Conservation (phyloP, 257 asterid species). For the Linaria vulgaris region DNA sequence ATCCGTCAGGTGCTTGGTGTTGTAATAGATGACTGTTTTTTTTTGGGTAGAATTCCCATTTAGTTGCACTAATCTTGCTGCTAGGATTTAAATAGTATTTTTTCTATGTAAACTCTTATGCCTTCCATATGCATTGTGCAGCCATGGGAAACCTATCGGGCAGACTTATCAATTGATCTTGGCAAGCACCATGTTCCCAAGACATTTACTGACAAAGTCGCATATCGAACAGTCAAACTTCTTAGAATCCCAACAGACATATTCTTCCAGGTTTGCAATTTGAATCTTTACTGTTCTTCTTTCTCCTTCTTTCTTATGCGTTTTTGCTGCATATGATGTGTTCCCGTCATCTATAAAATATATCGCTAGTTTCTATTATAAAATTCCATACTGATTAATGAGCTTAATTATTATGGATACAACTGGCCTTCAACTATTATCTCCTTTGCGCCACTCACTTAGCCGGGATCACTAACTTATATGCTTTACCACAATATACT, state of each 20-base stretch:
- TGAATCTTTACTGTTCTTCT: neutral
- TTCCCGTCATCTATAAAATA: neutral
- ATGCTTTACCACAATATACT: no score
- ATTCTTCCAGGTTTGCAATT: conserved; percentile 61
- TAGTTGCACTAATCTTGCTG: no score
- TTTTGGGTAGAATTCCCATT: no score
- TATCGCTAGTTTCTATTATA: neutral
- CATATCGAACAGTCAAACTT: conserved; percentile 75
- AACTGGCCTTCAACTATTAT: neutral
- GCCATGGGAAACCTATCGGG: conserved; percentile 88
- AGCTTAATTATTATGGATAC: neutral
- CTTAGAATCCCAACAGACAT: conserved; percentile 77
- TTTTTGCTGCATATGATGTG: conserved; percentile 12
- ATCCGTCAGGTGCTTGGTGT: no score
- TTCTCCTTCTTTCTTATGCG: conserved; percentile 2
- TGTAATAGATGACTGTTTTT: no score
- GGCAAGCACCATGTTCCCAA: conserved; percentile 77
- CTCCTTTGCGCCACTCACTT: no score
- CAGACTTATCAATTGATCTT: conserved; percentile 73
- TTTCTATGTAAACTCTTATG: conserved; percentile 3
- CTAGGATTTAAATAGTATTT: neutral
- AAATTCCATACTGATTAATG: conserved; percentile 1
- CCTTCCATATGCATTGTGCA: conserved; percentile 33
- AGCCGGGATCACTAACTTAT: no score
- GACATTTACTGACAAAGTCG: conserved; percentile 66